Percentiles rank a stretch among this genome's conserved stretches.
phyloP scores from a whole-genome alignment of 176 grass and related monocot species.

The Raddia distichophylla region DNA sequence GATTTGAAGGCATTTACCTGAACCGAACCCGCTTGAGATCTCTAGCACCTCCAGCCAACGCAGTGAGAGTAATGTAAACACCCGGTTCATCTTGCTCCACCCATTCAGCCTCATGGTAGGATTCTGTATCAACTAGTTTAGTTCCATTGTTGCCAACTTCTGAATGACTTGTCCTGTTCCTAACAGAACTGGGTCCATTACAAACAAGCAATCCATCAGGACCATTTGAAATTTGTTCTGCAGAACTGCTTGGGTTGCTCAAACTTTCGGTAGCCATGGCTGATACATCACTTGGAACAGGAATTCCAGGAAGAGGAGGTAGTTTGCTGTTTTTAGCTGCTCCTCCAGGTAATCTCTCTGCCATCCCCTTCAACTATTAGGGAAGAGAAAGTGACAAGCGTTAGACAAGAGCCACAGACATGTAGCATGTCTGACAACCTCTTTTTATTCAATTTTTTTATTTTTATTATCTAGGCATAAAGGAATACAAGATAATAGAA shows the following conservation, averaged over 20 bases:
- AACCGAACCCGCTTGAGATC: constrained; percentile 94
- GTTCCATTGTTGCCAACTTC: constrained; percentile 73
- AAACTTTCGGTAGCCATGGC: constrained; percentile 50
- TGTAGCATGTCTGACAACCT: neutral
- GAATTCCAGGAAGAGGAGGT: constrained; percentile 53
- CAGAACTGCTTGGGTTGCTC: constrained; percentile 49
- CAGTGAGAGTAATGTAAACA: constrained; percentile 91
- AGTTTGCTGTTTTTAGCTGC: constrained; percentile 62
- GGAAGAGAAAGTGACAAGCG: constrained; percentile 3
- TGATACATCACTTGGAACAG: constrained; percentile 54
- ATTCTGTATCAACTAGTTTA: constrained; percentile 49
- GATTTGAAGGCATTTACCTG: constrained; percentile 61
- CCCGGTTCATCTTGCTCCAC: constrained; percentile 95
- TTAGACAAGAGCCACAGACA: constrained; percentile 29
- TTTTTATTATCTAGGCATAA: neutral
- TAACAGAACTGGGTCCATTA: constrained; percentile 66
- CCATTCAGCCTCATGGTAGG: constrained; percentile 78
- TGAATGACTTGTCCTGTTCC: constrained; percentile 47
- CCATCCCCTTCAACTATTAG: constrained; percentile 92
- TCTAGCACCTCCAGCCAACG: constrained; percentile 77
- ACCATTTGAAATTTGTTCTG: constrained; percentile 62
- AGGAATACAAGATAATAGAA: constrained; percentile 3
- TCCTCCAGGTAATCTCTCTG: constrained; percentile 77
- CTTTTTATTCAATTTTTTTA: neutral
- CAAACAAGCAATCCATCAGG: constrained; percentile 51